Evolutionary conservation across 805 yeast genomes (phyloP).

Genomic region (Candida nitratophila): DNA sequence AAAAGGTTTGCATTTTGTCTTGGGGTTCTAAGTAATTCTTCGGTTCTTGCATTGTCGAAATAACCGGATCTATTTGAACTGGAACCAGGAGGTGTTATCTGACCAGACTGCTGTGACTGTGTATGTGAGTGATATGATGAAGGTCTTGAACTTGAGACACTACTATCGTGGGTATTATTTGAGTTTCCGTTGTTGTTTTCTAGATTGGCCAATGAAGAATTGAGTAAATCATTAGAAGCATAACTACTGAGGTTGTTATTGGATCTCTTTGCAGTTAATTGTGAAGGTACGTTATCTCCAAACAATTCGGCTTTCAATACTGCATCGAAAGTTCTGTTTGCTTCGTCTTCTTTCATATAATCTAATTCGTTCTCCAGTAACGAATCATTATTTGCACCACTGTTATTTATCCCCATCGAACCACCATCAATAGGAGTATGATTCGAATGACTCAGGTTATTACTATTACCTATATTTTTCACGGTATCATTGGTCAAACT

Average conservation of each 20-base stretch:
- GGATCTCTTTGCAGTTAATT: constrained; percentile 6
- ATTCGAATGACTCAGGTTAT: not conserved
- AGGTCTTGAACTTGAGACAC: constrained; percentile 11
- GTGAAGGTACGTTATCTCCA: constrained; percentile 70
- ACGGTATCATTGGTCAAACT: constrained; percentile 28
- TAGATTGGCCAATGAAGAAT: not conserved
- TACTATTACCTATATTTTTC: not conserved
- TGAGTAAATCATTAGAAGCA: not conserved
- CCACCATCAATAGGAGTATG: not conserved
- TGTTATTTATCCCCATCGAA: not conserved
- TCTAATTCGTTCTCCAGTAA: constrained; percentile 55
- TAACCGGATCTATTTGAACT: constrained; percentile 4
- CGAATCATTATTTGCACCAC: constrained; percentile 5
- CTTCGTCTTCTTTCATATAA: constrained; percentile 66
- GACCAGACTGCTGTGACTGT: constrained; percentile 5
- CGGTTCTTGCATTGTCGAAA: not conserved
- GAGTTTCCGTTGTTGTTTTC: not conserved
- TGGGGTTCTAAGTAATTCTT: constrained; percentile 22
- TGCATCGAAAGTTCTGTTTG: constrained; percentile 79
- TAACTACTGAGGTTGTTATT: not conserved
- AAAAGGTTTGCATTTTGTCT: constrained; percentile 49
- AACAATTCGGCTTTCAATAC: constrained; percentile 85
- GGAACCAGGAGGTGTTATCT: constrained; percentile 22
- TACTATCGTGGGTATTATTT: not conserved
- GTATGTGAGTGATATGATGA: not conserved